phyloP scores from a whole-genome alignment of 106 monocot genomes.

The Iris macrosiphon region DNA sequence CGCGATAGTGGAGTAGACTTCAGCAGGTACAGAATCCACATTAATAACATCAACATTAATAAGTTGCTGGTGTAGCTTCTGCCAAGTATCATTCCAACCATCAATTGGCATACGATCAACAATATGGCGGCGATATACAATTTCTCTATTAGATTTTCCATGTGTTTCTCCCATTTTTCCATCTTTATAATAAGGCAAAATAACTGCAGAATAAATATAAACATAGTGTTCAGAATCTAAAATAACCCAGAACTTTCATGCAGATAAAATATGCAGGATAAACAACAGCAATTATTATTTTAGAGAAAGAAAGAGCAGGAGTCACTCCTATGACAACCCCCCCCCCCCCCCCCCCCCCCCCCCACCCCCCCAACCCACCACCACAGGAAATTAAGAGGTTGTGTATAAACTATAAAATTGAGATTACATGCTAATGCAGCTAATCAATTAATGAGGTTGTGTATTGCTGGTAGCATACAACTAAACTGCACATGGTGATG shows the following conservation, averaged over 20 bases:
- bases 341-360: no score
- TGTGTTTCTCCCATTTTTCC: constrained; percentile 16
- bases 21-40: constrained; percentile 65
- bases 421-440: no score
- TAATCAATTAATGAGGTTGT: background rate
- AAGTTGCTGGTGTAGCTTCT: constrained; percentile 72
- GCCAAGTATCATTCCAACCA: constrained; percentile 86
- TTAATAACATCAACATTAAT: constrained; percentile 81
- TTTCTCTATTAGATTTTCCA: constrained; percentile 28
- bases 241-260: background rate
- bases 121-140: constrained; percentile 73
- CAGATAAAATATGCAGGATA: background rate
- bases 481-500: no score
- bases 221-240: background rate
- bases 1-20: constrained; percentile 71
- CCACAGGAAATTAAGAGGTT: constrained; percentile 1
- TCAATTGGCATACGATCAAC: constrained; percentile 86
- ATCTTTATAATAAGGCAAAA: constrained; percentile 79
- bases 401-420: background rate
- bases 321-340: no score
- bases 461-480: no score
- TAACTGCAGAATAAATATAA: constrained; percentile 45
- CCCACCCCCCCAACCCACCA: no score
- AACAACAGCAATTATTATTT: no score
- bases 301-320: no score